Percentiles rank a stretch among this genome's conserved stretches.
These are phyloP conservation scores for Pseudophaeomoniella oleicola DNA, from an alignment of 2,329 filamentous ascomycete genomes.

Conservation along the genomic window DNA sequence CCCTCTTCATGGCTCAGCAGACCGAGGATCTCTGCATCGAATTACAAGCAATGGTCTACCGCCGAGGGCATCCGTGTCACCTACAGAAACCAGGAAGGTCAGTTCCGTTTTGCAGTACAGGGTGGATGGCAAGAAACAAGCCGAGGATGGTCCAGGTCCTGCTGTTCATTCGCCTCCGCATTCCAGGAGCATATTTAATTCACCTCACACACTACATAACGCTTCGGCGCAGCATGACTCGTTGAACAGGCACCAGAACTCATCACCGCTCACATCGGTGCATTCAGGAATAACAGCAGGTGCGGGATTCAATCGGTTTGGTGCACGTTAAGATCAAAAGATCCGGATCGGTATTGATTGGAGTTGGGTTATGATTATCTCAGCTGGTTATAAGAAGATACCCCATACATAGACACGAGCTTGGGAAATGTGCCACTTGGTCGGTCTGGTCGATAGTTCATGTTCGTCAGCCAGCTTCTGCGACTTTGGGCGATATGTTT, in stretches of 20 bases:
- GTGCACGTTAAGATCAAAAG: slow-evolving; percentile 14
- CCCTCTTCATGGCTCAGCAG: slow-evolving; percentile 18
- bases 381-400: not conserved
- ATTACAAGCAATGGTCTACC: slow-evolving; percentile 20
- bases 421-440: too few species aligned
- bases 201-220: slow-evolving; percentile 4
- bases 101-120: not conserved
- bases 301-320: slow-evolving; percentile 18
- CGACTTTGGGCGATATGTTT: too few species aligned
- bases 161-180: slow-evolving; percentile 1
- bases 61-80: slow-evolving; percentile 11
- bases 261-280: slow-evolving; percentile 1
- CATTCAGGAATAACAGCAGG: slow-evolving; percentile 13
- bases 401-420: not conserved
- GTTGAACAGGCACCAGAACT: slow-evolving; percentile 1
- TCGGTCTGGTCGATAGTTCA: too few species aligned
- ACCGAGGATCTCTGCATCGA: slow-evolving; percentile 20
- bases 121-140: too few species aligned
- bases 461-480: too few species aligned
- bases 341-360: not conserved
- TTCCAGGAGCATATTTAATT: slow-evolving; percentile 17
- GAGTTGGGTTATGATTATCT: not conserved
- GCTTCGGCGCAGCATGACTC: not conserved
- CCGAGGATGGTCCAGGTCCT: not conserved
- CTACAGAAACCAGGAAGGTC: slow-evolving; percentile 1